Conservation (phyloP, 208 protist species). For the Leishmania turanica region DNA sequence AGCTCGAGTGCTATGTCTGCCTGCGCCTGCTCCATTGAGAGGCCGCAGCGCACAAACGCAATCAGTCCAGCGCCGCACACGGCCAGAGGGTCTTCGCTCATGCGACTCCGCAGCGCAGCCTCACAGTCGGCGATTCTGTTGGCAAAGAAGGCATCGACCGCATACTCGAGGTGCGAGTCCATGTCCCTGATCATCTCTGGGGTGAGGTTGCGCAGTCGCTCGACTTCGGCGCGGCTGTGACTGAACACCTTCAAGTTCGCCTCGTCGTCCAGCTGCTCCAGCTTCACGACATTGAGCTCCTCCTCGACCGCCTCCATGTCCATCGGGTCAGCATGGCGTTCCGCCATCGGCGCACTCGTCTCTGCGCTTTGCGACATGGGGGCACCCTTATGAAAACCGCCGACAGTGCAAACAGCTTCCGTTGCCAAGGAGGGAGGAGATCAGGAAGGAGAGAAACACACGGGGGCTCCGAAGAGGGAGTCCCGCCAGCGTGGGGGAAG, state of each 20-base stretch:
- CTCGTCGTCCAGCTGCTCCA: constrained; percentile 7
- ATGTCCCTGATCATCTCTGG: constrained; percentile 40
- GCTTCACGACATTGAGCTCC: neutral
- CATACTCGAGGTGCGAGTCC: constrained; percentile 35
- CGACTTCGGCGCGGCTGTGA: constrained; percentile 27
- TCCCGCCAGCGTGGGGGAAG: neutral
- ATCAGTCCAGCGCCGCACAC: constrained; percentile 43
- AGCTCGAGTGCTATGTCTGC: constrained; percentile 37
- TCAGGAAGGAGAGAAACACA: neutral
- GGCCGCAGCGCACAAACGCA: constrained; percentile 39
- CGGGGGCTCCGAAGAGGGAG: neutral
- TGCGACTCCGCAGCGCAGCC: constrained; percentile 32
- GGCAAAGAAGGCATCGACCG: constrained; percentile 52
- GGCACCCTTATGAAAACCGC: no score
- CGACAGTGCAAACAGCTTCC: neutral
- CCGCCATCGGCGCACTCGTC: neutral
- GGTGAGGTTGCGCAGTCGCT: constrained; percentile 30
- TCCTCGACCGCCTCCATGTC: constrained; percentile 1
- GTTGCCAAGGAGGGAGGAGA: neutral
- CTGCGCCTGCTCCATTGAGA: constrained; percentile 65
- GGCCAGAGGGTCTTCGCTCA: constrained; percentile 38
- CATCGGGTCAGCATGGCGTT: constrained; percentile 3
- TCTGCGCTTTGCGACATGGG: constrained; percentile 9
- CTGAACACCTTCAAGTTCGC: constrained; percentile 9
- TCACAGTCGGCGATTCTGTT: constrained; percentile 64